Base-by-base conservation (phyloP, 2,329 filamentous ascomycete genomes). In the Fusarium protoensiforme region DNA sequence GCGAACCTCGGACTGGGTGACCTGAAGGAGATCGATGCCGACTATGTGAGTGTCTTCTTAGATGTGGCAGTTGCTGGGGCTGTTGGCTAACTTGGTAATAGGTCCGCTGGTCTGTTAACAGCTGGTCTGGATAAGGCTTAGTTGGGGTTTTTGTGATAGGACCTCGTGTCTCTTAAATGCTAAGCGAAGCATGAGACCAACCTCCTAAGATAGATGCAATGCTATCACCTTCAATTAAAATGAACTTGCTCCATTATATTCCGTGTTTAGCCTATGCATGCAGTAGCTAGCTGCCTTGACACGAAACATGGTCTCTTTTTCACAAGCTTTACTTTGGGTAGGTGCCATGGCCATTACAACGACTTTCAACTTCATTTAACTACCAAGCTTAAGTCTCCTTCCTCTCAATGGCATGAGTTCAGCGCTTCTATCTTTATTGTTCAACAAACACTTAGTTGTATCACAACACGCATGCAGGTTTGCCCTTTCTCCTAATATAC, bases 1-100 rank as follows among this genome's bases (percentile, higher is more conserved):
- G 81, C 78, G 7, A 84, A 84, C 72, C 68, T 84, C n/a, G 82
- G 82, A 36, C 76, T 83, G 5, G 64, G 73, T 5, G 73, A 81
- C 63, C 67, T 84, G 62, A 75, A 79, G 59, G 69, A 78, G 61
- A 78, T 83, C 35, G 59, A 67, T 35, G 31, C 59, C 1, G 24
- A 41, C 51, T 67, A 63, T 29, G 64, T 63, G 14, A 67, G 64
- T 77, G 67, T 10, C 2, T n/a, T 35, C 4, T 16, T 29, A 14
- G 11, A 14, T n/a, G 16, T 11, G 16, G 7, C 7, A 13, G 51
- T 22, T 54, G n/a, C 14, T 20, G 2, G 33, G 33, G 3, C 29
- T 9, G 7, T 16, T 14, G 2, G 51, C 51, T 54, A 54, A 54
- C 51, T 16, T 20, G 29, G 29, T 35, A 35, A 20, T 31, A 54